These are phyloP conservation scores for Ascocoryne sarcoides DNA, from an alignment of 2,329 filamentous ascomycete genomes.

Conservation along the genomic window DNA sequence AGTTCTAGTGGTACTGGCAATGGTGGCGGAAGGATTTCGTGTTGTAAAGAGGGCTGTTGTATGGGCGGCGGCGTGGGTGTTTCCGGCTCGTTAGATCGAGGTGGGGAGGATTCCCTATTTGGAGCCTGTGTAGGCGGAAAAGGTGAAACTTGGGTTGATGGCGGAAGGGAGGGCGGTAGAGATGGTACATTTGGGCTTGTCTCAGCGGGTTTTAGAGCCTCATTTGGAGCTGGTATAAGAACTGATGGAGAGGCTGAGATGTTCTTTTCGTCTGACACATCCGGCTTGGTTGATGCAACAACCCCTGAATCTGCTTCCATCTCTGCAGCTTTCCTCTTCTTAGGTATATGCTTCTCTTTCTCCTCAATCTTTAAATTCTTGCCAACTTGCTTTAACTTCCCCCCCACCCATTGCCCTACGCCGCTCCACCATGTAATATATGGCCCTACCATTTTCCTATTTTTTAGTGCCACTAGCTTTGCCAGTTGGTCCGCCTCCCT, in stretches of 20 bases:
- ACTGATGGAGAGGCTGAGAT: background rate
- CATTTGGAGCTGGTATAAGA: background rate
- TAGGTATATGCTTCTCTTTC: slow-evolving; percentile 38
- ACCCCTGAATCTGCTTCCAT: slow-evolving; percentile 27
- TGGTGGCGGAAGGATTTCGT: background rate
- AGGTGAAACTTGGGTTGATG: background rate
- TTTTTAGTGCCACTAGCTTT: slow-evolving; percentile 79
- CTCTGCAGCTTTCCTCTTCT: slow-evolving; percentile 47
- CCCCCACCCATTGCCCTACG: slow-evolving; percentile 71
- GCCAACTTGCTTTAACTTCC: slow-evolving; percentile 63
- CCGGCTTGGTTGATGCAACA: slow-evolving; percentile 5
- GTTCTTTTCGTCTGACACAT: too few species aligned
- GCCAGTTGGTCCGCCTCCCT: slow-evolving; percentile 75
- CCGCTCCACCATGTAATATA: slow-evolving; percentile 93
- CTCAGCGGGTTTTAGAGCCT: background rate
- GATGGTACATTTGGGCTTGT: background rate
- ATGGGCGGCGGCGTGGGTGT: background rate
- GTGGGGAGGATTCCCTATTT: background rate
- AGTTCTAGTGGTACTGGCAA: slow-evolving; percentile 6
- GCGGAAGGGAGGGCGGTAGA: background rate
- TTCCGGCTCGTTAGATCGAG: background rate
- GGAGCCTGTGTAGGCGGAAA: background rate
- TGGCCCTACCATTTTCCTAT: slow-evolving; percentile 77
- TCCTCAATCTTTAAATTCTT: slow-evolving; percentile 55
- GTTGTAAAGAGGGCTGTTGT: background rate